Percentiles rank a stretch among this genome's conserved stretches.
Evolutionary conservation across 768 basidiomycete genomes (phyloP).

Genomic region (Lactarius deliciosus): DNA sequence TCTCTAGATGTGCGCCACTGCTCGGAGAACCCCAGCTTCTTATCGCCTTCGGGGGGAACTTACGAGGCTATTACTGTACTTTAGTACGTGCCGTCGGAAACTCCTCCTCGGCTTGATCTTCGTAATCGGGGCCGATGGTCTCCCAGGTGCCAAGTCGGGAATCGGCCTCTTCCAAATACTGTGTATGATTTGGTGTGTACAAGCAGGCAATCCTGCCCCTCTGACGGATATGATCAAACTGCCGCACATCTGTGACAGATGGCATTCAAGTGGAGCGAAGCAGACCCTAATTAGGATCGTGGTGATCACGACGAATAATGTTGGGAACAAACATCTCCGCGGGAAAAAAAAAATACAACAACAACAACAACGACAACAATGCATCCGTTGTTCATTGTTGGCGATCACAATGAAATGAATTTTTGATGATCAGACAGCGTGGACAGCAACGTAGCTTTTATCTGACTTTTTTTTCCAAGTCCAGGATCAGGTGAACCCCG

Average conservation of each 20-base stretch:
- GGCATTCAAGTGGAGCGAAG: conserved; percentile 12
- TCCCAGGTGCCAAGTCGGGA: conserved; percentile 11
- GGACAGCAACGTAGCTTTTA: not conserved
- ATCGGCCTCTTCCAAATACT: not conserved
- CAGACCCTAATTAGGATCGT: conserved; percentile 1
- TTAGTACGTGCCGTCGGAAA: conserved; percentile 22
- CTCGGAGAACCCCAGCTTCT: conserved; percentile 26
- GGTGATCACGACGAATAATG: conserved; percentile 6
- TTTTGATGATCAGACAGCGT: conserved; percentile 1
- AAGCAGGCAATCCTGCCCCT: not conserved
- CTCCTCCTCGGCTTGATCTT: conserved; percentile 13
- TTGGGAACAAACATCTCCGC: conserved; percentile 22
- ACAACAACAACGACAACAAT: not conserved
- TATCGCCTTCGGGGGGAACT: conserved; percentile 26
- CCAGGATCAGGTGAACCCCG: conserved; percentile 21
- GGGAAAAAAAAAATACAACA: conserved; percentile 5
- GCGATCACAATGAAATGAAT: conserved; percentile 6
- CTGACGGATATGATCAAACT: not conserved
- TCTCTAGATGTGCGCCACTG: conserved; percentile 22
- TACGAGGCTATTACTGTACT: conserved; percentile 25
- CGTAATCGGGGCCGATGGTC: conserved; percentile 15
- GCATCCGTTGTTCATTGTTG: conserved; percentile 1
- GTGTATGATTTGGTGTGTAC: not conserved
- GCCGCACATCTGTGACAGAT: not conserved
- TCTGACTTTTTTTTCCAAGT: not conserved